phyloP scores from a whole-genome alignment of 257 asterid genomes.

The Solanum tarapatanum region DNA sequence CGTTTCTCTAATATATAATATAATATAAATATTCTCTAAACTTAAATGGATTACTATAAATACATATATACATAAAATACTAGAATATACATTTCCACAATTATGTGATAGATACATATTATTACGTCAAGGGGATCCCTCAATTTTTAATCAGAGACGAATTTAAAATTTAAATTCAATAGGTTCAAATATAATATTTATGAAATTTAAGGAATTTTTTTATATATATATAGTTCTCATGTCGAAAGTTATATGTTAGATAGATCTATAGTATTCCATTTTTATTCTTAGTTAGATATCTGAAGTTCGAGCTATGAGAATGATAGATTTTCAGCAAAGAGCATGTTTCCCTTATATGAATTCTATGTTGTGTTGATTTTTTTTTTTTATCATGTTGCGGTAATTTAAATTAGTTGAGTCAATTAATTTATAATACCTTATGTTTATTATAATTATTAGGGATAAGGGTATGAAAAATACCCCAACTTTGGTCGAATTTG shows the following conservation, averaged over 20 bases:
- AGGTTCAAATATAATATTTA: too few relatives aligned
- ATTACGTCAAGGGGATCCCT: not conserved
- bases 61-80: not conserved
- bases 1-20: not conserved
- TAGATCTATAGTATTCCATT: fast-evolving
- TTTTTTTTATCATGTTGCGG: too few relatives aligned
- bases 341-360: not conserved
- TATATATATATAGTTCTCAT: too few relatives aligned
- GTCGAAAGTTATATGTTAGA: too few relatives aligned
- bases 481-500: too few relatives aligned
- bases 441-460: not conserved
- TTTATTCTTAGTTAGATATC: not conserved
- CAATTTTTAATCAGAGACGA: not conserved
- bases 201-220: not conserved
- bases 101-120: not conserved
- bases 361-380: not conserved
- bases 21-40: not conserved
- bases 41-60: not conserved
- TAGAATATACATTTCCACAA: not conserved
- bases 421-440: not conserved
- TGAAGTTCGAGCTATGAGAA: not conserved
- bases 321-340: fast-evolving
- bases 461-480: too few relatives aligned
- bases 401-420: not conserved
- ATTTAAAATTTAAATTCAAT: not conserved